A percentile compares a stretch with the other conserved stretches of the same genome.
Conservation (phyloP, 495 filamentous ascomycete genomes). For the Aspergillus panamensis region DNA sequence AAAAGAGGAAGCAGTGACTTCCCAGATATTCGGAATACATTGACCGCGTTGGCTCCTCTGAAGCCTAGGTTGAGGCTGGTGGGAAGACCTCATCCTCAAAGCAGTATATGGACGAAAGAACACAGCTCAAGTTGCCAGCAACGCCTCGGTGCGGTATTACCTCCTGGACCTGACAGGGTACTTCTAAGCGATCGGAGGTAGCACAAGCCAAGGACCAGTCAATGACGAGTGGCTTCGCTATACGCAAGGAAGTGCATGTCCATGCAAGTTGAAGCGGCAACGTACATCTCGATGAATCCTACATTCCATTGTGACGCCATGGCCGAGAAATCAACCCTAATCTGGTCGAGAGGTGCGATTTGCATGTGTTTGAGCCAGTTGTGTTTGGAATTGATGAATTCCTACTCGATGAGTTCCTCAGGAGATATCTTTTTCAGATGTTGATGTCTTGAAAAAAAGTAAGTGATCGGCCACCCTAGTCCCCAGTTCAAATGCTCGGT, state of each 20-base stretch:
- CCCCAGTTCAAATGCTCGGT: slow-evolving; percentile 3
- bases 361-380: slow-evolving; percentile 4
- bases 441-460: neutral
- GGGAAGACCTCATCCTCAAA: neutral
- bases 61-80: too few relatives aligned
- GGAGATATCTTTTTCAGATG: neutral
- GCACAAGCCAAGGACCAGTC: slow-evolving; percentile 6
- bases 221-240: neutral
- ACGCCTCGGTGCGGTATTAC: neutral
- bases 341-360: neutral
- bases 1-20: neutral
- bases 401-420: neutral
- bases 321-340: neutral
- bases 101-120: neutral
- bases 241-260: neutral
- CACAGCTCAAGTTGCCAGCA: neutral
- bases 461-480: slow-evolving; percentile 9
- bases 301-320: slow-evolving; percentile 1
- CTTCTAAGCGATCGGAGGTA: neutral
- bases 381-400: slow-evolving; percentile 12
- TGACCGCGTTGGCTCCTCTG: too few relatives aligned
- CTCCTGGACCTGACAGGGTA: neutral
- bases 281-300: slow-evolving; percentile 7
- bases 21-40: too few relatives aligned
- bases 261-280: slow-evolving; percentile 8